Percentiles rank a stretch among this genome's conserved stretches.
phyloP scores from a whole-genome alignment of 371 early-diverging fungal genomes.

The Vairimorpha ceranae region DNA sequence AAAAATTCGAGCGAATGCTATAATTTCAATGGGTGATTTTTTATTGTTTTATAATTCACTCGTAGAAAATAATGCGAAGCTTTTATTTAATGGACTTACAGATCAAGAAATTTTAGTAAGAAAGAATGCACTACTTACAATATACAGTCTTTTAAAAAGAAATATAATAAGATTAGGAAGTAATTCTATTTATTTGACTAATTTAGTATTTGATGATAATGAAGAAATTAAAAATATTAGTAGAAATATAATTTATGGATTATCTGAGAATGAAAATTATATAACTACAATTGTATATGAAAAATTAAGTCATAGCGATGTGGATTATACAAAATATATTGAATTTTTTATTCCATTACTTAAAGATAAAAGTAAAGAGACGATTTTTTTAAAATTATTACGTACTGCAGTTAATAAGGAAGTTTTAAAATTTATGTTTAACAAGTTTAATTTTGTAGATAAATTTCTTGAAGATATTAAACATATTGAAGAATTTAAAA shows the following conservation, averaged over 20 bases:
- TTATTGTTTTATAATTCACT: conserved; percentile 36
- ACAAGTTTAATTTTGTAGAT: conserved; percentile 8
- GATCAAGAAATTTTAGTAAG: conserved; percentile 23
- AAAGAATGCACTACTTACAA: conserved; percentile 40
- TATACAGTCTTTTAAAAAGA: conserved; percentile 37
- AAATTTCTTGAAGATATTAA: background rate
- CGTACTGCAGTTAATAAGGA: background rate
- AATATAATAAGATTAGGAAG: conserved; percentile 42
- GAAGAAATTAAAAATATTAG: conserved; percentile 26
- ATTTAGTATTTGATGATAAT: conserved; percentile 23
- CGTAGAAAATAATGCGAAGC: conserved; percentile 12
- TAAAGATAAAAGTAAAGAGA: conserved; percentile 29
- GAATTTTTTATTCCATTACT: conserved; percentile 23
- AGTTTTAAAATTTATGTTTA: conserved; percentile 1
- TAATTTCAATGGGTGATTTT: conserved; percentile 43
- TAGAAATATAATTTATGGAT: conserved; percentile 2
- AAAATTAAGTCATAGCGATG: background rate
- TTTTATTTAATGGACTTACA: conserved; percentile 31
- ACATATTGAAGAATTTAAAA: conserved; percentile 8
- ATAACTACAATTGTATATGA: conserved; percentile 48
- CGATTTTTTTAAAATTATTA: conserved; percentile 22
- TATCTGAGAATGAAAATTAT: conserved; percentile 39
- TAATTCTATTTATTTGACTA: conserved; percentile 16
- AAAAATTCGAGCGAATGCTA: conserved; percentile 34
- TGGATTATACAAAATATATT: background rate